phyloP scores from a whole-genome alignment of 257 asterid species.

The Solanum infundibuliforme region DNA sequence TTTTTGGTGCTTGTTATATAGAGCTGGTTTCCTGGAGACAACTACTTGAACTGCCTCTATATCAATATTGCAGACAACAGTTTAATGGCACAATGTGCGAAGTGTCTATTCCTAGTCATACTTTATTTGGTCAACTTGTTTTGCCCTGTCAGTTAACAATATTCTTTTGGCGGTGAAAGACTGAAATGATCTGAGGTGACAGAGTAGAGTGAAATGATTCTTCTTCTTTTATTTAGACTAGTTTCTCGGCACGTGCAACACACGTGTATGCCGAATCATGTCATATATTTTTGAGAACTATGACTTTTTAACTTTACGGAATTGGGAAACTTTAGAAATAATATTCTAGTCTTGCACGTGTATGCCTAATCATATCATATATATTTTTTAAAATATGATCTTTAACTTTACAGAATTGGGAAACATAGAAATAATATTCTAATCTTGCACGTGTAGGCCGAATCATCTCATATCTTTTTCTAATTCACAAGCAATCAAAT shows the following conservation, averaged over 20 bases:
- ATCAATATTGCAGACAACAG: not conserved
- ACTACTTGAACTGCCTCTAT: not conserved
- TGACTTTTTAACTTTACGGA: not conserved
- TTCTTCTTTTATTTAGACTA: not conserved
- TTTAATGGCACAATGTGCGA: not conserved
- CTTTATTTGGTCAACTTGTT: not conserved
- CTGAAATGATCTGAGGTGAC: not conserved
- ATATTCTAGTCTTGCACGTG: not conserved
- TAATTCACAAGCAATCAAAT: not conserved
- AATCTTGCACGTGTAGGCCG: not conserved
- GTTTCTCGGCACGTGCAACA: not conserved
- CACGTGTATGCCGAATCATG: not conserved
- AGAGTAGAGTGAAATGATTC: not conserved
- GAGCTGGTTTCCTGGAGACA: not conserved
- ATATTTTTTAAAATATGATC: not conserved
- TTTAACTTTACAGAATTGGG: not conserved
- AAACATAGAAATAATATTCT: not conserved
- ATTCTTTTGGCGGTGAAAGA: not conserved
- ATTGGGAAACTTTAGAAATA: not conserved
- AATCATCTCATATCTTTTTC: not conserved
- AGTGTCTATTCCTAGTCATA: not conserved
- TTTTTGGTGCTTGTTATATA: not conserved
- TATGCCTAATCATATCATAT: not conserved
- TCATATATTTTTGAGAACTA: not conserved
- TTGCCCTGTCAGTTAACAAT: not conserved